These are phyloP conservation scores for Aureobasidium namibiae DNA, from an alignment of 2,329 filamentous ascomycete genomes.

Conservation along the genomic window DNA sequence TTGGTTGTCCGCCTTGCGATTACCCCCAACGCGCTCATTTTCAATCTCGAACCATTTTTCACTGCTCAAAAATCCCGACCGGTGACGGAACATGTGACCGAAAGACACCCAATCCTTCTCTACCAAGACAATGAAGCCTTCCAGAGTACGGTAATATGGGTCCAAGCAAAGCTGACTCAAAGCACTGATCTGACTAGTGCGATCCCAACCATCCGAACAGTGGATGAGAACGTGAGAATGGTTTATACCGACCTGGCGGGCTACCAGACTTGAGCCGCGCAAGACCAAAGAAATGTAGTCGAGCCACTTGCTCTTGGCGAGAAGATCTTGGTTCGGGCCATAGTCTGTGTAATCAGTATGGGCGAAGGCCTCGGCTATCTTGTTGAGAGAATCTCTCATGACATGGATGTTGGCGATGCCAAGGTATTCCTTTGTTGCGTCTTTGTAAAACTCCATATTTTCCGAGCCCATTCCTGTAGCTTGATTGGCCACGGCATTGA, in stretches of 20 bases:
- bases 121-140: conserved; percentile 87
- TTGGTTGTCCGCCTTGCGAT: conserved; percentile 31
- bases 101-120: conserved; percentile 99
- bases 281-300: conserved; percentile 80
- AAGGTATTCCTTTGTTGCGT: conserved; percentile 82
- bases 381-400: conserved; percentile 85
- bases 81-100: conserved; percentile 92
- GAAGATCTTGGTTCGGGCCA: conserved; percentile 69
- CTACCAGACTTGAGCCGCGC: conserved; percentile 76
- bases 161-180: conserved; percentile 89
- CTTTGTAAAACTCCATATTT: conserved; percentile 95
- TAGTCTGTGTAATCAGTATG: conserved; percentile 82
- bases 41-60: conserved; percentile 93
- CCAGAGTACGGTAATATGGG: conserved; percentile 86
- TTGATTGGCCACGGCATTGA: conserved; percentile 93
- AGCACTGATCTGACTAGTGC: conserved; percentile 88
- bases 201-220: conserved; percentile 97
- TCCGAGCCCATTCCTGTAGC: conserved; percentile 88
- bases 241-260: conserved; percentile 78
- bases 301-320: conserved; percentile 82
- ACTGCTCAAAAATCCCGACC: conserved; percentile 78
- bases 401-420: conserved; percentile 98
- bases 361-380: conserved; percentile 81
- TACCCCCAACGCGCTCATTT: conserved; percentile 63
- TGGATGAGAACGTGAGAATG: conserved; percentile 95